Evolutionary conservation across 495 filamentous ascomycete genomes (phyloP), one percentile per base, ranked within the genome.

Genomic region (Alectoria sarmentosa): DNA sequence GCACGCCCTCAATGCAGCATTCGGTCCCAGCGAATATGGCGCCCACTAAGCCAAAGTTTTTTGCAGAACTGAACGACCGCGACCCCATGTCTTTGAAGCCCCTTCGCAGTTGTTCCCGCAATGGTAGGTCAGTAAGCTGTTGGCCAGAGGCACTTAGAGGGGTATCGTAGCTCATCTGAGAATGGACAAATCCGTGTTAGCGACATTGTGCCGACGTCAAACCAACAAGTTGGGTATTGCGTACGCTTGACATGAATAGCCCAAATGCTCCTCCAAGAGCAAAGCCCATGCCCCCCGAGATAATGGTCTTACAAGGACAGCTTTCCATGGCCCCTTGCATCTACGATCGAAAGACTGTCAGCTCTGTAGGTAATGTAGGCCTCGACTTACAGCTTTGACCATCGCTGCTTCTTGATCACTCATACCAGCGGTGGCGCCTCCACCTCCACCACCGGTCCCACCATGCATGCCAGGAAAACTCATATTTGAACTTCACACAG

Each of bases 81-180:
- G 81, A 69, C 57, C 92, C 92, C 91, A 98, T 97, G 75, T 98
- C 94, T 69, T 88, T 90, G 79, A 98, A 92, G 32, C 94, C 94
- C 72, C 77, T 73, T 60, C 82, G 84, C 32, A 98, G 77, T 76
- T 97, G 94, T 72, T 96, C 82, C 30, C 85, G 82, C 63, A 91
- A 78, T 57, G 94, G 92, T 41, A 98, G 84, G 52, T 85, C 81
- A 64, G 83, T 71, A 68, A 95, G 80, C 61, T 84, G 80, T 60
- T 80, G 74, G 54, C 86, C 81, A 72, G 82, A 83, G 19, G 87
- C 79, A 46, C 83, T 85, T 70, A 90, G 79, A 56, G 90, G 85
- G 4, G 90, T 92, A 71, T 96, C 90, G 82, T 95, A 95, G 77
- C 87, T 86, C 92, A 96, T 95, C 90, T 93, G 32, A 17, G n/a